A percentile compares a stretch with the other conserved stretches of the same genome.
These are phyloP conservation scores for Crithidia acanthocephali DNA, from an alignment of 208 protist genomes.

Conservation along the genomic window DNA sequence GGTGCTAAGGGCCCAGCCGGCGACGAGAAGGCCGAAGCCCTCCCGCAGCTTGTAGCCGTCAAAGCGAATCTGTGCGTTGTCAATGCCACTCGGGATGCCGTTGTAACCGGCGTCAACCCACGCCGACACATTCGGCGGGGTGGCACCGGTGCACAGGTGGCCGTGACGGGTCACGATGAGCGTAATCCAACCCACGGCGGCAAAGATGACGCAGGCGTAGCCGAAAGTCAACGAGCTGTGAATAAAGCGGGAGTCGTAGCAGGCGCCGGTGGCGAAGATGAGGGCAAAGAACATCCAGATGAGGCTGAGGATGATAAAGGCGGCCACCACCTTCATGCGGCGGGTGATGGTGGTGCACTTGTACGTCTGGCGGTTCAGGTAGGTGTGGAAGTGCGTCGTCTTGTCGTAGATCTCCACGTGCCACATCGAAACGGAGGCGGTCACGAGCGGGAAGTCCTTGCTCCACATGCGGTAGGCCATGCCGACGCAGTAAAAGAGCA, in stretches of 20 bases:
- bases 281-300: slow-evolving; percentile 52
- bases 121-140: slow-evolving; percentile 31
- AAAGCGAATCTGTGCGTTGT: slow-evolving; percentile 38
- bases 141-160: slow-evolving; percentile 38
- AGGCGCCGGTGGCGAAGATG: slow-evolving; percentile 38
- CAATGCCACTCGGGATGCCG: slow-evolving; percentile 49
- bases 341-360: slow-evolving; percentile 46
- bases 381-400: slow-evolving; percentile 36
- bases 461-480: slow-evolving; percentile 40
- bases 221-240: slow-evolving; percentile 25
- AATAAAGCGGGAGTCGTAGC: slow-evolving; percentile 29
- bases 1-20: slow-evolving; percentile 35
- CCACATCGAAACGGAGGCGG: slow-evolving; percentile 51
- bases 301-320: slow-evolving; percentile 49
- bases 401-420: slow-evolving; percentile 51
- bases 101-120: slow-evolving; percentile 54
- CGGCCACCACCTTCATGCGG: slow-evolving; percentile 54
- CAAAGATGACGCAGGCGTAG: slow-evolving; percentile 36
- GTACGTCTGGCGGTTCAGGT: slow-evolving; percentile 46
- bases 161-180: slow-evolving; percentile 32
- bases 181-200: slow-evolving; percentile 42
- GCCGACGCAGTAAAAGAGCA: slow-evolving; percentile 56
- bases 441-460: slow-evolving; percentile 38
- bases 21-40: slow-evolving; percentile 44
- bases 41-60: slow-evolving; percentile 39